Evolutionary conservation across 2,329 filamentous ascomycete species (phyloP), one percentile per base, ranked within the genome.

Genomic region (Tetracladium maxilliforme): DNA sequence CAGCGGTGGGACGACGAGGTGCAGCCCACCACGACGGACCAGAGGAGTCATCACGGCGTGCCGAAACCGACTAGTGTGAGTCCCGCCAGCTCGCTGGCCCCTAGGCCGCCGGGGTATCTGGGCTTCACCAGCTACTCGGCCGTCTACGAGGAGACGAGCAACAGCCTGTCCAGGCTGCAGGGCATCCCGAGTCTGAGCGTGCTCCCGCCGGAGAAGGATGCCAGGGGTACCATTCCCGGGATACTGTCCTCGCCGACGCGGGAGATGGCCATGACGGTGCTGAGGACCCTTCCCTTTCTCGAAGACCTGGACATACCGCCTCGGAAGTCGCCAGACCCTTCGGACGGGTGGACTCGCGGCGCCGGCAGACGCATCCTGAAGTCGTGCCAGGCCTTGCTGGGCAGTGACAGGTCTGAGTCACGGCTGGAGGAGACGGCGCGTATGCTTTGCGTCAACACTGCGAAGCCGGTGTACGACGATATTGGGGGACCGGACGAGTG

Each of bases 51-150:
- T n/a, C n/a, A n/a, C n/a, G n/a, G n/a, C n/a, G n/a, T n/a, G n/a
- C n/a, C n/a, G n/a, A n/a, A n/a, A n/a, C n/a, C n/a, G n/a, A n/a
- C n/a, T n/a, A n/a, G n/a, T n/a, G n/a, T n/a, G n/a, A n/a, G n/a
- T n/a, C n/a, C n/a, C n/a, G n/a, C n/a, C n/a, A n/a, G n/a, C n/a
- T n/a, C n/a, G n/a, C n/a, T n/a, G n/a, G n/a, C n/a, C n/a, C n/a
- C n/a, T n/a, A n/a, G n/a, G n/a, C n/a, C n/a, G n/a, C n/a, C n/a
- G n/a, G n/a, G n/a, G n/a, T n/a, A n/a, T n/a, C 18, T 37, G 21
- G 41, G 41, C 2, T 40, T 41, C n/a, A 44, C 41, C 7, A 40
- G 35, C 25, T 45, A 42, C 33, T 43, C 41, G 2, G 42, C 42
- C 7, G 40, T 44, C 7, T 45, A 42, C 25, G 24, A 35, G 8